phyloP scores from a whole-genome alignment of 495 filamentous ascomycete species.

The Bacidia gigantensis region DNA sequence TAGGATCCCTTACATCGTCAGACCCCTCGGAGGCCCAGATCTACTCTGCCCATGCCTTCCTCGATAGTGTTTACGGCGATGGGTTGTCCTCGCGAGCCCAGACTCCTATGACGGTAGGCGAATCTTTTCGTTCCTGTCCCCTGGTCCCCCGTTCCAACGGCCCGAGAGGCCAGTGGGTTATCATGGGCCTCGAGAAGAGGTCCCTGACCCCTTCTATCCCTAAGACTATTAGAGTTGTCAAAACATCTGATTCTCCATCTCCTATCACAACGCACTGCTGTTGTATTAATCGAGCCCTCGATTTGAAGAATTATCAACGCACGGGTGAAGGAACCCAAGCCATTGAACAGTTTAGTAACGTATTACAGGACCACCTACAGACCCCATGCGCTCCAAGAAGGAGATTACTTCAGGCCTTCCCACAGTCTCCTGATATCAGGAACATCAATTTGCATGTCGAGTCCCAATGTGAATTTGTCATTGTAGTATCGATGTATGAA shows the following conservation, averaged over 20 bases:
- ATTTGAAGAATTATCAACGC: constrained; percentile 18
- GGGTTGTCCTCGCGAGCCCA: constrained; percentile 57
- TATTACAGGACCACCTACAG: constrained; percentile 36
- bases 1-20: constrained; percentile 56
- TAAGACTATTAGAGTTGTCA: constrained; percentile 29
- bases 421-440: constrained; percentile 60
- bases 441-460: constrained; percentile 55
- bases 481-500: constrained; percentile 95
- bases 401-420: constrained; percentile 45
- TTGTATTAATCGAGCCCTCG: constrained; percentile 3
- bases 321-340: constrained; percentile 24
- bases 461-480: constrained; percentile 64
- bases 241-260: constrained; percentile 18
- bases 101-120: constrained; percentile 69
- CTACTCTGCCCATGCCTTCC: constrained; percentile 60
- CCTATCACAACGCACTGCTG: background rate
- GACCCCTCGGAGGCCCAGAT: constrained; percentile 77
- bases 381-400: constrained; percentile 41
- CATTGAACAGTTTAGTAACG: constrained; percentile 20
- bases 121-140: constrained; percentile 1
- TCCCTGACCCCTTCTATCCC: constrained; percentile 6
- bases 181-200: constrained; percentile 12
- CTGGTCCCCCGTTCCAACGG: constrained; percentile 7
- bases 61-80: constrained; percentile 68
- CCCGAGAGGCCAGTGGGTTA: constrained; percentile 18